Base-by-base conservation (phyloP, 2,329 filamentous ascomycete genomes). In the Fusarium sp. region DNA sequence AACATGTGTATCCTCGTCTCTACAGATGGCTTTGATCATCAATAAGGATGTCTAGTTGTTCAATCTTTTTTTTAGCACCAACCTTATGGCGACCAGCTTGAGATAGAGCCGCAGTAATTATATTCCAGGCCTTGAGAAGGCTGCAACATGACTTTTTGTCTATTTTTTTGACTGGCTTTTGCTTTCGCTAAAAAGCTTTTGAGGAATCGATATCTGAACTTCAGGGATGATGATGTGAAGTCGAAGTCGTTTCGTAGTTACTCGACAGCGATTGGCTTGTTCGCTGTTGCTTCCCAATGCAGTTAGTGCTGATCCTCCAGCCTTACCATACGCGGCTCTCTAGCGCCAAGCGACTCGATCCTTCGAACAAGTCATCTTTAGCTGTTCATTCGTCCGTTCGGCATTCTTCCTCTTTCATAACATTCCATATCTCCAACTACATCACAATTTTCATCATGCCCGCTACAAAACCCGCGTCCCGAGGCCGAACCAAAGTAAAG, bases 401-500 rank as follows among this genome's bases (percentile, higher is more conserved):
- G 60, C 45, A 11, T 66, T 18, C 8, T 65, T 63, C 3, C 69
- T 50, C 44, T 34, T 22, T 60, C 24, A 57, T 4, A 51, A 22
- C 8, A 15, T 15, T 32, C 20, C 8, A 17, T 5, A 50, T 8
- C 20, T 36, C n/a, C 28, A 17, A 13, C 3, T 17, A 9, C 2
- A 24, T 41, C 8, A 18, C 3, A 4, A 14, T 58, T n/a, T 3
- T 36, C 55, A 67, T 57, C 20, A 81, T 82, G 79, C 47, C 72
- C 44, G 52, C 70, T 60, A 71, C 22, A 1, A 66, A 34, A 7
- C 10, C 4, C 13, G 22, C 14, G 3, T 11, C 7, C 1, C 24
- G 5, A 6, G n/a, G 73, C 54, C 70, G 56, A 22, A 58, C 78
- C 24, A 85, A 84, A 61, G 82, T 84, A 22, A 85, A 84, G 67